phyloP scores from a whole-genome alignment of 2,329 filamentous ascomycete genomes.

The Colletotrichum sp. region DNA sequence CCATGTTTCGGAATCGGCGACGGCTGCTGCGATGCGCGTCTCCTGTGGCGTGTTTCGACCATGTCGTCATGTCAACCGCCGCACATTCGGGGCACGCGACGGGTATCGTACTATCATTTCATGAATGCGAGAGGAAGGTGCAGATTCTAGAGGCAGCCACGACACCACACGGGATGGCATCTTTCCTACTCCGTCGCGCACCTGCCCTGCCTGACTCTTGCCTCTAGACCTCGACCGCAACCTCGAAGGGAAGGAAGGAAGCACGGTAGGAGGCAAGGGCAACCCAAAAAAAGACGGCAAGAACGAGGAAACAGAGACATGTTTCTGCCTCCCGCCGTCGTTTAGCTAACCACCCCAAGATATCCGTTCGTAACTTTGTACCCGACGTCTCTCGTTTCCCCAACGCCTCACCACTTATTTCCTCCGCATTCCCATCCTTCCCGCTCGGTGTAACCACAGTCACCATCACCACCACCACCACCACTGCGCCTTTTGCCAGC shows the following conservation, averaged over 20 bases:
- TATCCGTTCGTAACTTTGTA: not conserved
- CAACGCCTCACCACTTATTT: not conserved
- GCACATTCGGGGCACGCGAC: not conserved
- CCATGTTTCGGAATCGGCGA: not conserved
- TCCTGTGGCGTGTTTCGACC: not conserved
- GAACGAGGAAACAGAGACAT: not conserved
- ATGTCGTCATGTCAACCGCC: slow-evolving; percentile 13
- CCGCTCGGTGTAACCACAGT: not conserved
- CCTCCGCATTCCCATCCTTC: not conserved
- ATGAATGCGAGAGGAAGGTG: not conserved
- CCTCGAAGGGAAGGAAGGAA: not conserved
- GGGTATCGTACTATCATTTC: not conserved
- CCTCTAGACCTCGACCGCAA: not conserved
- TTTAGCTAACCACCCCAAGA: not conserved
- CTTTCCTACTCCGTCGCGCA: not conserved
- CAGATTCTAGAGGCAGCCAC: not conserved
- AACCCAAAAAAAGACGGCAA: not conserved
- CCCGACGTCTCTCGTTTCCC: not conserved
- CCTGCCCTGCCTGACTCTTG: not conserved
- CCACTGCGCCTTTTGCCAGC: not conserved
- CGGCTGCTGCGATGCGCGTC: not conserved
- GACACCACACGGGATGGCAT: not conserved
- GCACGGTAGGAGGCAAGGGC: not conserved
- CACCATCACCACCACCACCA: not conserved
- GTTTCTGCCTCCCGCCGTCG: not conserved